phyloP scores from a whole-genome alignment of 2,329 filamentous ascomycete genomes.

The Trichoderma pleuroti region DNA sequence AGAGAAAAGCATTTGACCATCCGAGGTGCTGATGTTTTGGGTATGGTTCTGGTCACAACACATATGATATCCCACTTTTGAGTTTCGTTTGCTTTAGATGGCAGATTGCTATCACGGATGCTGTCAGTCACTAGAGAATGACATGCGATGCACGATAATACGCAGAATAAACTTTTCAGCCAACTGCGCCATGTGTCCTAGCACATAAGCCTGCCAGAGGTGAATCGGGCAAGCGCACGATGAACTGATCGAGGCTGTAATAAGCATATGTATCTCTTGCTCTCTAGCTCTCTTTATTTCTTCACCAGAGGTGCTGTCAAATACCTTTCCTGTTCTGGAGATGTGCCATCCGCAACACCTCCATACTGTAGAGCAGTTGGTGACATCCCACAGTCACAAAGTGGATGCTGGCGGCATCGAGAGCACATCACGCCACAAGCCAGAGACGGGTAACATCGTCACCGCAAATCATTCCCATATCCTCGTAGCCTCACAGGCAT shows the following conservation, averaged over 20 bases:
- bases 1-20: neutral
- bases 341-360: neutral
- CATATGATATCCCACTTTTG: slow-evolving; percentile 13
- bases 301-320: neutral
- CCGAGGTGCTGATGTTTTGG: neutral
- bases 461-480: neutral
- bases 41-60: neutral
- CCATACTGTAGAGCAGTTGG: neutral
- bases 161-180: neutral
- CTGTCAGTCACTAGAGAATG: neutral
- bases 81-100: neutral
- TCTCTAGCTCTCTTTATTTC: neutral
- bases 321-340: neutral
- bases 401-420: neutral
- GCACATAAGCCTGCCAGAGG: neutral
- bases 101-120: neutral
- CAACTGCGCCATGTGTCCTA: neutral
- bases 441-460: neutral
- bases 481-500: neutral
- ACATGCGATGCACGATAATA: neutral
- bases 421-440: slow-evolving; percentile 1
- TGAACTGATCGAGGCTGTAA: neutral
- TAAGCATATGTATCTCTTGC: neutral
- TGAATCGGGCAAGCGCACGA: neutral
- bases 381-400: neutral